Base-by-base conservation (phyloP, 2,329 filamentous ascomycete species). In the Bimuria novae-zelandiae region DNA sequence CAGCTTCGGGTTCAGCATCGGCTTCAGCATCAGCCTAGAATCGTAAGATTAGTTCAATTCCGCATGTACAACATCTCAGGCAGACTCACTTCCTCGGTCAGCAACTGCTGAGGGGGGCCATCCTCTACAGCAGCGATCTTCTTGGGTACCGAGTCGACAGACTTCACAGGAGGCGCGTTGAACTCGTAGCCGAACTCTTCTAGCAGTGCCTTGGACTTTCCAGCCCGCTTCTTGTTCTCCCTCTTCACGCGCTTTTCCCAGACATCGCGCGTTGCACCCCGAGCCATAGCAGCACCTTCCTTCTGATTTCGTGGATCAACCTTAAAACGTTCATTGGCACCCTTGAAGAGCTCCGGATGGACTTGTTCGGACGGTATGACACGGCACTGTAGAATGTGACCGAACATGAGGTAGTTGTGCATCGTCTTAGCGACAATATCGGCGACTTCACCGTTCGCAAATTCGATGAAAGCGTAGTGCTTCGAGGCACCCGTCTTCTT, bases 331-430 rank as follows among this genome's bases (percentile, higher is more conserved):
- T 85, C 86, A 75, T 95, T 93, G 67, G 92, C 90, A 32, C 92
- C 92, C 77, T 94, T 92, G 85, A 92, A 97, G 48, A 97, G 79
- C 56, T 90, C 82, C 21, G 86, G 82, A 71, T 95, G 90, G 37
- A 96, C 79, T 69, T 92, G 86, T 55, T 89, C 90, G 52, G 85
- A 79, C 3, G 90, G 85, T 3, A 97, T 83, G 21, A 86, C 79
- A 71, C 90, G 89, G 76, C 92, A 93, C 76, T 95, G 93, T 63
- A 99, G 81, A 57, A 97, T 89, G 73, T 97, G 93, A 5, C 91
- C 90, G 73, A 96, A 97, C 69, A 99, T 83, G 33, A 97, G 85
- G 76, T 99, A 99, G 77, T 92, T 95, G 80, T 97, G 86, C 94
- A 99, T 99, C 19, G 94, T 96, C 77, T 92, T 90, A 44, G 90